Evolutionary conservation across 2,329 filamentous ascomycete genomes (phyloP), one percentile per base, ranked within the genome.

Genomic region (Ophiobolus disseminans): DNA sequence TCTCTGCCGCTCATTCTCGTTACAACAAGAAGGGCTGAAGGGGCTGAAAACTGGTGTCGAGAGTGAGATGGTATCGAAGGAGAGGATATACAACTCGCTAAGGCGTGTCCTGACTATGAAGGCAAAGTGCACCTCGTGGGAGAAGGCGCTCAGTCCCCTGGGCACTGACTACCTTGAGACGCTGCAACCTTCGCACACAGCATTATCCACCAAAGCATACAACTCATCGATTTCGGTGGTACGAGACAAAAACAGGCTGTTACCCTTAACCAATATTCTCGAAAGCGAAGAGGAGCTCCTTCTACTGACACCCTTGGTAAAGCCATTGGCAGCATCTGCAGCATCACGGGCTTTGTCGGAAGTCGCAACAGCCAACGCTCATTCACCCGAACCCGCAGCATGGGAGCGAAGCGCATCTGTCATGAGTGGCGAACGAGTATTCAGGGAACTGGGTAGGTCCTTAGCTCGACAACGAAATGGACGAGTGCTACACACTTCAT

Each of bases 181-280:
- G 57, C 83, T 97, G 43, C 92, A 96, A 63, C 88, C 90, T 4
- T 84, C 86, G 9, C 93, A 97, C 69, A 86, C 89, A 8, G 84
- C 83, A 5, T 80, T 97, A 4, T 96, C 93, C 0, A 89, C 86
- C 0, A 87, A 84, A 66, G 91, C 91, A 2, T 99, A 97, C 71
- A 92, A 96, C 66, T 87, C 86, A 58, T 97, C 93, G 1, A 96
- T 97, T 51, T 94, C 92, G 0, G 88, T 99, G 19, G 90, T 97
- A 38, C 82, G 92, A 48, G 93, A 99, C 69, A 93, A 91, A 70
- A 89, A 93, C 53, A 86, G 89, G 50, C 76, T 96, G 1, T 78
- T 99, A 3, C 94, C 94, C 1, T 79, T 97, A 4, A 88, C 90
- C 3, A 87, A 87, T 53, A 87, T 90, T 4, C 82, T 97, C 68